Base-by-base conservation (phyloP, 1,284 basidiomycete species). In the Trametes sp. region DNA sequence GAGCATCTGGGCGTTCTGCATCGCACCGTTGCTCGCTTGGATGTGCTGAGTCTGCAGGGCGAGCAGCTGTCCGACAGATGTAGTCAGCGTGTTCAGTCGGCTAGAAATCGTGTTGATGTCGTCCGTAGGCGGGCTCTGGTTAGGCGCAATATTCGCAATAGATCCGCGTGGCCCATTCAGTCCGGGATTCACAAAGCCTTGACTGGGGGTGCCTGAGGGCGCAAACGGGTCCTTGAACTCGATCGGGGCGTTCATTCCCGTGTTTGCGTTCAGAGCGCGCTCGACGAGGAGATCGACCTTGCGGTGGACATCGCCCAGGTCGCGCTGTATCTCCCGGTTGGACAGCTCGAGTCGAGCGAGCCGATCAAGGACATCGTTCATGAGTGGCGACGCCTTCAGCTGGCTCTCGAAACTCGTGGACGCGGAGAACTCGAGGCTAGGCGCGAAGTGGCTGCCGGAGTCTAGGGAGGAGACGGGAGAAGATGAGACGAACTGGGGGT, bases 11-110 rank as follows among this genome's bases (percentile, higher is more conserved):
- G 57, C 52, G 49, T 57, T 66, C 51, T 69, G 69, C 14, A 77
- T 68, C 16, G 77, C 77, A 29, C 81, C 51, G 33, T 78, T 80
- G 38, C 78, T 70, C 57, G 75, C 74, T 61, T 86, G 85, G 41
- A 87, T 81, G 59, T 89, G 87, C 66, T 92, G 89, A 2, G 88
- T 90, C 73, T 93, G 90, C 36, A 93, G 75, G 11, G 88, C 88
- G 21, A 93, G 82, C 23, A 95, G 82, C 75, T 95, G 94, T 21
- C 93, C 90, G 51, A 96, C 93, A n/a, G 92, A 93, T 0, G 89
- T 88, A 29, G 93, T 95, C 65, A 96, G 80, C 14, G 90, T 92
- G 69, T 90, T 90, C 58, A 95, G 80, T 55, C 93, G 87, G 71
- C 92, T 90, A 10, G 92, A 90, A 44, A 96, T 90, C 50, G 87